Evolutionary conservation across 345 rosid genomes (phyloP).

Genomic region (Barbarea vulgaris): DNA sequence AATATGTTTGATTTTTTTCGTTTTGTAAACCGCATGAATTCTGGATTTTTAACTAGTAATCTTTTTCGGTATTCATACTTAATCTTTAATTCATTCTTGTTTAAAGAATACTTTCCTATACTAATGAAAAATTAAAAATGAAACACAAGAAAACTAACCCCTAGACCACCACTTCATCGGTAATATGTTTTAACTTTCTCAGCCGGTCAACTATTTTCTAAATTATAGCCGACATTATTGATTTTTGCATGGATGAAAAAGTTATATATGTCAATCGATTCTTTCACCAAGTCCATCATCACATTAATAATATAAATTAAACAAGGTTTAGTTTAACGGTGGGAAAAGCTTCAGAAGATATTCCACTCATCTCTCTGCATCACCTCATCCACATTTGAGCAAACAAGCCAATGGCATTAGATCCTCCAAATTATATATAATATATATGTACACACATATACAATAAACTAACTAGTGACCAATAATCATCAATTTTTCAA

Average conservation of each 20-base stretch:
- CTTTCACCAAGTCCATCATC: conserved; percentile 4
- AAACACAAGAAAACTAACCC: no score
- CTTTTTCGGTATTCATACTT: no score
- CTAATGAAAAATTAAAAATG: no score
- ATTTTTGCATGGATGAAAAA: conserved; percentile 1
- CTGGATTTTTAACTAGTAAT: no score
- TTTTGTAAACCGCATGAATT: no score
- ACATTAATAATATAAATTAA: background rate
- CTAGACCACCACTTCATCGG: no score
- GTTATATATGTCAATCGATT: background rate
- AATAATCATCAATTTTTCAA: conserved; percentile 18
- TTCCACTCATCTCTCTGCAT: conserved; percentile 6
- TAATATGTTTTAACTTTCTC: no score
- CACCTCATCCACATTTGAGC: conserved; percentile 19
- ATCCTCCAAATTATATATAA: conserved; percentile 23
- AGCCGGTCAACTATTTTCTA: background rate
- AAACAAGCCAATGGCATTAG: conserved; percentile 27
- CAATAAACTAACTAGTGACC: conserved; percentile 1
- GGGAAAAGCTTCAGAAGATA: conserved; percentile 1
- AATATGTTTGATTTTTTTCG: no score
- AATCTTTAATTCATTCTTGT: no score
- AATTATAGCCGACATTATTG: background rate
- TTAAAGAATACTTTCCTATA: no score
- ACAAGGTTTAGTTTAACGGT: background rate
- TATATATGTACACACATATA: background rate